These are phyloP conservation scores for Pichia cephalocereana DNA, from an alignment of 805 yeast species.

Conservation along the genomic window DNA sequence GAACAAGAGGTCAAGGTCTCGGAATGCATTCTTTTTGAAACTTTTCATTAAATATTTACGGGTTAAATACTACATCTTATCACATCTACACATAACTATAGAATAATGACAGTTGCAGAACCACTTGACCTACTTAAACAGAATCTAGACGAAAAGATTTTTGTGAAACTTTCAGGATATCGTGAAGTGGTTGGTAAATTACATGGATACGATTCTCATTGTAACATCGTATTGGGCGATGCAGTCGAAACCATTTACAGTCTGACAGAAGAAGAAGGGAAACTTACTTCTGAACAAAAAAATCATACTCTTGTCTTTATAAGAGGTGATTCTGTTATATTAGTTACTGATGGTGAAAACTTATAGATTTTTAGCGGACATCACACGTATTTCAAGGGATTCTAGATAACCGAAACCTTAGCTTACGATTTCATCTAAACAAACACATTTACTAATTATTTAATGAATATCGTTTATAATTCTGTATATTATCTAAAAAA, in stretches of 20 bases:
- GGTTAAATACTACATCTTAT: too few species aligned
- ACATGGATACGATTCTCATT: slow-evolving; percentile 93
- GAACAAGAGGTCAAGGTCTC: too few species aligned
- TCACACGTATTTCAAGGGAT: too few species aligned
- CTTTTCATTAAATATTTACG: too few species aligned
- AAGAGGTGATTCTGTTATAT: slow-evolving; percentile 94
- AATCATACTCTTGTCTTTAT: slow-evolving; percentile 85
- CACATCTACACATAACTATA: too few species aligned
- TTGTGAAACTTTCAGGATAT: slow-evolving; percentile 87
- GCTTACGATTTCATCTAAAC: too few species aligned
- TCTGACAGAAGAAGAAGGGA: slow-evolving; percentile 39
- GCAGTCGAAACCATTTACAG: slow-evolving; percentile 76
- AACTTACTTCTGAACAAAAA: slow-evolving; percentile 38
- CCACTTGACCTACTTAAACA: slow-evolving; percentile 88
- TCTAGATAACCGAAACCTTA: too few species aligned
- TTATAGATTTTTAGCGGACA: neutral
- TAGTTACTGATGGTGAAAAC: slow-evolving; percentile 38
- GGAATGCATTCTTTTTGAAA: too few species aligned
- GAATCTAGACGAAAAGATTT: slow-evolving; percentile 77
- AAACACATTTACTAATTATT: too few species aligned
- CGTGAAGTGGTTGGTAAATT: slow-evolving; percentile 84
- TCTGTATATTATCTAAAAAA: neutral
- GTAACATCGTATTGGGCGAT: slow-evolving; percentile 91
- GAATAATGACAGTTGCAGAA: slow-evolving; percentile 33
- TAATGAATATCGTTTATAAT: neutral